phyloP scores from a whole-genome alignment of 352 stramenopile genomes.

The Phytophthora pinifolia region DNA sequence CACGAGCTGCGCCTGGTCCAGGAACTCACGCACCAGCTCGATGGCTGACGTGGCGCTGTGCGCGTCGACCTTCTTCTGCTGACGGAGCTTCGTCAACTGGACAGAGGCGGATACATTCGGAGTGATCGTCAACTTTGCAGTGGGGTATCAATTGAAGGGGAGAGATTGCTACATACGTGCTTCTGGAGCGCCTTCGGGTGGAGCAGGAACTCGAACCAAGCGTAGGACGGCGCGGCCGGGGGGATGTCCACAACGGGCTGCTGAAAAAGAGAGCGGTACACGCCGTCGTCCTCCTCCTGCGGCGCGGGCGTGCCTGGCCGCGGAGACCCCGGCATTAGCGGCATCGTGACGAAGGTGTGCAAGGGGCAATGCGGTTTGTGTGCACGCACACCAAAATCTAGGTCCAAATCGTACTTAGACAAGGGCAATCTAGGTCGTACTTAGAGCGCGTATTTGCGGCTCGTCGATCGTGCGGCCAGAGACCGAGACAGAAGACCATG shows the following conservation, averaged over 20 bases:
- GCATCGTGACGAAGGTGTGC: conserved; percentile 24
- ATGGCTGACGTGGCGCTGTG: conserved; percentile 73
- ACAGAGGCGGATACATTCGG: neutral
- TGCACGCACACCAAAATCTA: neutral
- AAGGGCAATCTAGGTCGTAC: too few species aligned
- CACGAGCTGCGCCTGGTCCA: conserved; percentile 83
- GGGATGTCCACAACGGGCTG: conserved; percentile 78
- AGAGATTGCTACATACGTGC: conserved; percentile 41
- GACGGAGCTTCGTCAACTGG: conserved; percentile 51
- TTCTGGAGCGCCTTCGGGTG: conserved; percentile 71
- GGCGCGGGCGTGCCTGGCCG: conserved; percentile 41
- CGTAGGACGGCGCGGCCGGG: conserved; percentile 60
- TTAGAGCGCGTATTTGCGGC: too few species aligned
- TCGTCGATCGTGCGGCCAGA: conserved; percentile 17
- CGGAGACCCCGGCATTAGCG: conserved; percentile 65
- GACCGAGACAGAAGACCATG: conserved; percentile 29
- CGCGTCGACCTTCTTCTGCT: conserved; percentile 41
- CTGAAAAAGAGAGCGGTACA: conserved; percentile 87
- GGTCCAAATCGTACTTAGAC: conserved; percentile 4
- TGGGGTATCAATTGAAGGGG: too few species aligned
- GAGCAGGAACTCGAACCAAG: conserved; percentile 88
- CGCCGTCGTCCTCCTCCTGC: conserved; percentile 59
- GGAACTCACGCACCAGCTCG: conserved; percentile 80
- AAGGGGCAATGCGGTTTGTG: conserved; percentile 2
- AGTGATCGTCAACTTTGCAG: too few species aligned